phyloP scores from a whole-genome alignment of 2,329 filamentous ascomycete species.

The Paramyrothecium roridum region DNA sequence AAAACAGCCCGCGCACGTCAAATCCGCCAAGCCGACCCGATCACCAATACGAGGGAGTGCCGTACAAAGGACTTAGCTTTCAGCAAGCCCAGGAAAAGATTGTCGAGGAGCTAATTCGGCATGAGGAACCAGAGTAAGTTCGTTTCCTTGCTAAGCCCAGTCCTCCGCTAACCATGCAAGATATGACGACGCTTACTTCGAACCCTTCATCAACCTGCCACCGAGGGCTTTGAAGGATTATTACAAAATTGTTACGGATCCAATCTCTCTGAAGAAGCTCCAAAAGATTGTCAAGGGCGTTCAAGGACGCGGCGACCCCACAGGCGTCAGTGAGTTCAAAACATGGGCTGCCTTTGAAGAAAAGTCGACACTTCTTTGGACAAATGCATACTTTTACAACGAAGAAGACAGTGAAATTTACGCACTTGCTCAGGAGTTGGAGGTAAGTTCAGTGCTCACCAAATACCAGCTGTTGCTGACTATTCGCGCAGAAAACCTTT shows the following conservation, averaged over 20 bases:
- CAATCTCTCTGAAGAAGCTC: conserved; percentile 73
- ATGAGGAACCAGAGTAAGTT: conserved; percentile 61
- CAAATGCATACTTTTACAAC: conserved; percentile 85
- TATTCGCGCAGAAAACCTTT: conserved; percentile 61
- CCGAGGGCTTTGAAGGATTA: conserved; percentile 77
- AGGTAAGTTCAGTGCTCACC: conserved; percentile 48
- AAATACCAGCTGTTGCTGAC: conserved; percentile 8
- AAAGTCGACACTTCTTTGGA: conserved; percentile 78
- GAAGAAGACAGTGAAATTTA: conserved; percentile 88
- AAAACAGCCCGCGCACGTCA: conserved; percentile 30
- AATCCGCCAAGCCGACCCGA: conserved; percentile 42
- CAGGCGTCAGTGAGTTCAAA: conserved; percentile 67
- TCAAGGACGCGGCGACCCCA: conserved; percentile 63
- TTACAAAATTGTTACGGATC: conserved; percentile 78
- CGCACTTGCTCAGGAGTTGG: conserved; percentile 71
- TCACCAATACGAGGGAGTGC: conserved; percentile 50
- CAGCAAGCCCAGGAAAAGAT: conserved; percentile 87
- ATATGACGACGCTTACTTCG: conserved; percentile 65
- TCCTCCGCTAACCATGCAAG: conserved; percentile 34
- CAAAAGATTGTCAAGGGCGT: conserved; percentile 75
- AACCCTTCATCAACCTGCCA: conserved; percentile 76
- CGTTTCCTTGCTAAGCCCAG: background rate
- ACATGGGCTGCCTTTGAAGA: conserved; percentile 81
- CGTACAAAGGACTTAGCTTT: conserved; percentile 72
- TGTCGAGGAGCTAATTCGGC: conserved; percentile 69